Evolutionary conservation across 1,139 yeast species (phyloP), one percentile per base, ranked within the genome.

Genomic region (Lipomyces yarrowii): DNA sequence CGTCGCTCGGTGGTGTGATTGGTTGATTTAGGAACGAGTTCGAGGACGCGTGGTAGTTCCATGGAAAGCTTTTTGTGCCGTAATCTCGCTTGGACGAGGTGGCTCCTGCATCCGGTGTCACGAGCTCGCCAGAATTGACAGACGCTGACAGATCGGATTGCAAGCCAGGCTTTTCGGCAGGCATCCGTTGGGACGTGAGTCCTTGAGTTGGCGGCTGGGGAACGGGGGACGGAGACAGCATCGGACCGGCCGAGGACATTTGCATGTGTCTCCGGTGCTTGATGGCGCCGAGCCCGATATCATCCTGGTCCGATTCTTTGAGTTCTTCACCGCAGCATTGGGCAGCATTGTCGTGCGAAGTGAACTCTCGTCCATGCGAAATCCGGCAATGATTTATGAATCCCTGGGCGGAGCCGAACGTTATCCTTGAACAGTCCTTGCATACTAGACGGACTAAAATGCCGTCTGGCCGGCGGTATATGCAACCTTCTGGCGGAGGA

Each of bases 391-490:
- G 96, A 74, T 89, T 90, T 55, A 89, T 81, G 69, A 90, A 89
- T 32, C 96, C 96, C 74, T 90, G 96, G 0, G 92, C 91, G 15
- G 90, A 86, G 7, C 90, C 86, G 74, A 90, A 90, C 69, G 89
- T 89, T 61, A 86, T 83, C 64, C 94, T 78, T 18, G 81, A 83
- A 76, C 96, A 90, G 64, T 82, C 84, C 0, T 88, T 86, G 74
- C 96, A 90, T 7, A 86, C 86, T 33, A 90, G 80, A 63, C 87
- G 81, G 7, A 89, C 92, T 35, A 88, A 78, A 0, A 88, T 81
- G 1, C 94, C 93, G 75, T 90, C 96, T 3, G 89, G 84, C 67
- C 96, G 79, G 65, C 89, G 81, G 74, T 87, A 88, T 6, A 89
- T 81, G 72, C 96, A 89, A 8, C 85, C 85, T 23, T 30, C 59